A percentile compares a stretch with the other conserved stretches of the same genome.
Evolutionary conservation across 2,329 filamentous ascomycete species (phyloP).

Genomic region (Exophiala aquamarina): DNA sequence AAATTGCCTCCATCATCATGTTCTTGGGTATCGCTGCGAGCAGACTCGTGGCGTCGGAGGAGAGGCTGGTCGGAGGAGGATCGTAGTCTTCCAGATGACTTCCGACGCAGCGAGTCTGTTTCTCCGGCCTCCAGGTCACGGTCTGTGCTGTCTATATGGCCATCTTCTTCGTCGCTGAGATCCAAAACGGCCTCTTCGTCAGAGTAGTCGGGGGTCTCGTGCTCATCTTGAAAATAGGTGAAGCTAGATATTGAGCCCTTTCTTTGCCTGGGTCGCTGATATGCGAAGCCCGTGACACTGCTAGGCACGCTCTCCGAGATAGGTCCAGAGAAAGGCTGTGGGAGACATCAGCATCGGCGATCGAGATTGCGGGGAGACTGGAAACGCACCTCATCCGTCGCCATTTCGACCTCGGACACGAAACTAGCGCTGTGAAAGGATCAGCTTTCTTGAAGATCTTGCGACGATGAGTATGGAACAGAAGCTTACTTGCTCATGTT

Average conservation of each 20-base stretch:
- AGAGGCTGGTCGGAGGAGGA: conserved; percentile 58
- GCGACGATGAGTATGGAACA: too few relatives aligned
- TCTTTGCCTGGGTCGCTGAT: conserved; percentile 70
- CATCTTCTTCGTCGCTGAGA: conserved; percentile 45
- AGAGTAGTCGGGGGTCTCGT: conserved; percentile 55
- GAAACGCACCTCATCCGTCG: conserved; percentile 76
- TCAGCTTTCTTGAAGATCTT: conserved; percentile 26
- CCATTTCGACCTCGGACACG: conserved; percentile 97
- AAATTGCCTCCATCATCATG: conserved; percentile 61
- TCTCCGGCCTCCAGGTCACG: conserved; percentile 37
- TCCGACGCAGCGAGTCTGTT: conserved; percentile 35
- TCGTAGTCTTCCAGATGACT: conserved; percentile 38
- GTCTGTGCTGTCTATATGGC: conserved; percentile 41
- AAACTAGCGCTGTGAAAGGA: conserved; percentile 61
- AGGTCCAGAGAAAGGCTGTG: conserved; percentile 79
- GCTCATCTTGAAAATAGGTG: conserved; percentile 76
- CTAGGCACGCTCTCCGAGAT: conserved; percentile 95
- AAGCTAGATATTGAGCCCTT: conserved; percentile 81
- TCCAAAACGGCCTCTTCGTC: conserved; percentile 49
- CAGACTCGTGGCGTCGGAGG: conserved; percentile 70
- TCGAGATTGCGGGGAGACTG: neutral
- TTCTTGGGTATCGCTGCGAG: conserved; percentile 65
- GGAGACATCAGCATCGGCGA: conserved; percentile 11
- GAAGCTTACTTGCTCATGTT: conserved; percentile 62
- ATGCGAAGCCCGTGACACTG: conserved; percentile 86